Conservation (phyloP, 768 basidiomycete species). For the Clitopilus passeckerianus region DNA sequence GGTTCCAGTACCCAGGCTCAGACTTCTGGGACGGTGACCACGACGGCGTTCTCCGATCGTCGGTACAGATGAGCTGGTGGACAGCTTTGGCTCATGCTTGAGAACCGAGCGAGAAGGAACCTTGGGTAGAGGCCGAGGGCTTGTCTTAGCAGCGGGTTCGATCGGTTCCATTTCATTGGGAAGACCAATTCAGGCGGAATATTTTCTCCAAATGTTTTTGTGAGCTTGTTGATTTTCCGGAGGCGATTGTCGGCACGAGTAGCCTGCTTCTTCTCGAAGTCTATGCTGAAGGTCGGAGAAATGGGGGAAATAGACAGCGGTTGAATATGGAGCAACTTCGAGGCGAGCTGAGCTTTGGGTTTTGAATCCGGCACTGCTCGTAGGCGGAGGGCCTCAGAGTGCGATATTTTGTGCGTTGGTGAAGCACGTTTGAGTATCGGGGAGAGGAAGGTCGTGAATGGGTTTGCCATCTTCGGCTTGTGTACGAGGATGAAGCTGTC, state of each 20-base stretch:
- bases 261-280: conserved; percentile 11
- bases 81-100: neutral
- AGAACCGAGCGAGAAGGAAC: neutral
- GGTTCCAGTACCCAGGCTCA: conserved; percentile 7
- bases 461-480: conserved; percentile 3
- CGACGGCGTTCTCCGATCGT: conserved; percentile 10
- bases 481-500: neutral
- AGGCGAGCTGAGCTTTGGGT: conserved; percentile 10
- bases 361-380: conserved; percentile 12
- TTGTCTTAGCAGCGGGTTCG: neutral
- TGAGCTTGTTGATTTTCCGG: conserved; percentile 41
- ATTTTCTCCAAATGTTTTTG: conserved; percentile 46
- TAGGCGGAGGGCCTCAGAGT: conserved; percentile 13
- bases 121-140: neutral
- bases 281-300: conserved; percentile 17
- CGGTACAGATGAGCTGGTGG: neutral
- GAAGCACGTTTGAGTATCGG: conserved; percentile 11
- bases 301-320: conserved; percentile 13
- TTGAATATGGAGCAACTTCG: conserved; percentile 5
- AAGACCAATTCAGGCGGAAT: conserved; percentile 46
- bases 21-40: conserved; percentile 10
- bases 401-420: conserved; percentile 10
- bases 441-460: conserved; percentile 6
- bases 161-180: conserved; percentile 5
- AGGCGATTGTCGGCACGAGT: conserved; percentile 29